phyloP scores from a whole-genome alignment of 805 yeast genomes.

The Cyberlindnera meyerae region DNA sequence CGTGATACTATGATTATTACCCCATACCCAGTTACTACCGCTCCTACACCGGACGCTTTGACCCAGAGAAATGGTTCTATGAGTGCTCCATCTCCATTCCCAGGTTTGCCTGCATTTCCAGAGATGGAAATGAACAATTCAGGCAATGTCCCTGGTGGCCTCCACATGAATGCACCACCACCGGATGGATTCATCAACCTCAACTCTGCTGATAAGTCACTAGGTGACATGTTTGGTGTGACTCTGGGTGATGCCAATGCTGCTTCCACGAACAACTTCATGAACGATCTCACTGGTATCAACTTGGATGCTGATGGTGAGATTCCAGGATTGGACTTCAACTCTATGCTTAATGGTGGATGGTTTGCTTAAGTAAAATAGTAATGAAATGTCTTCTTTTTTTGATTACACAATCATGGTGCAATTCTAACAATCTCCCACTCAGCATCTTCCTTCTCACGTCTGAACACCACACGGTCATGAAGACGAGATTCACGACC shows the following conservation, averaged over 20 bases:
- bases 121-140: too few relatives aligned
- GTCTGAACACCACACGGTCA: slow-evolving; percentile 73
- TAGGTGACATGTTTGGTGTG: slow-evolving; percentile 20
- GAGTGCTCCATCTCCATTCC: not conserved
- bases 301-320: slow-evolving; percentile 3
- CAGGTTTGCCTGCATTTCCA: not conserved
- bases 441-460: slow-evolving; percentile 43
- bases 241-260: slow-evolving; percentile 1
- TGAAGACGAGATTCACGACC: slow-evolving; percentile 88
- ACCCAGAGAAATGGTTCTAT: too few relatives aligned
- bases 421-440: slow-evolving; percentile 73
- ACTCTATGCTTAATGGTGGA: slow-evolving; percentile 18
- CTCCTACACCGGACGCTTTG: too few relatives aligned
- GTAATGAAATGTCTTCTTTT: too few relatives aligned
- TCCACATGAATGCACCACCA: slow-evolving; percentile 6
- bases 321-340: slow-evolving; percentile 12
- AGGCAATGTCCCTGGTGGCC: not conserved
- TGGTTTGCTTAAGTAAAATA: slow-evolving; percentile 24
- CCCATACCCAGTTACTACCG: too few relatives aligned
- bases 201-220: slow-evolving; percentile 14
- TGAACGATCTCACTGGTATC: slow-evolving; percentile 7
- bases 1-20: not conserved
- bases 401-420: slow-evolving; percentile 39
- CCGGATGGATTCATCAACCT: slow-evolving; percentile 13
- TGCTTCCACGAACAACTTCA: slow-evolving; percentile 1